phyloP scores from a whole-genome alignment of 768 basidiomycete genomes.

The Termitomyces sp. region DNA sequence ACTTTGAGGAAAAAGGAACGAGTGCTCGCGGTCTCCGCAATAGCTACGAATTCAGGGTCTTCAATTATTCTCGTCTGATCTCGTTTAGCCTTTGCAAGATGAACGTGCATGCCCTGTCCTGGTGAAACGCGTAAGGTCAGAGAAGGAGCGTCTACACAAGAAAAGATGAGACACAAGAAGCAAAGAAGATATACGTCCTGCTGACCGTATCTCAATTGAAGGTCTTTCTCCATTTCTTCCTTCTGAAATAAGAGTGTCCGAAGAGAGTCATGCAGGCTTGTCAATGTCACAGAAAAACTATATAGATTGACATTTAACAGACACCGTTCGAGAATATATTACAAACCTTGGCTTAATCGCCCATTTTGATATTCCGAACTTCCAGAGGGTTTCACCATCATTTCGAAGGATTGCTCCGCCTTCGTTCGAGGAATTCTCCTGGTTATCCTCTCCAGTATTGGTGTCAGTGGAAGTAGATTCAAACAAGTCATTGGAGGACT shows the following conservation, averaged over 20 bases:
- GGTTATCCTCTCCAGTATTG: background rate
- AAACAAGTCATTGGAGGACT: constrained; percentile 9
- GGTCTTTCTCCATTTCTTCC: constrained; percentile 45
- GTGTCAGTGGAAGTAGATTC: background rate
- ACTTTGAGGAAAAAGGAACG: constrained; percentile 67
- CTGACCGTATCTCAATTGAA: constrained; percentile 55
- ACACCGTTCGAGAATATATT: background rate
- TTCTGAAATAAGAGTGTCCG: constrained; percentile 38
- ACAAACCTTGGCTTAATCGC: constrained; percentile 62
- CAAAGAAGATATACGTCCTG: background rate
- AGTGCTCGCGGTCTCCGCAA: constrained; percentile 63
- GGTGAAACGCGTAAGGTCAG: constrained; percentile 66
- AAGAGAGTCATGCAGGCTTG: constrained; percentile 43
- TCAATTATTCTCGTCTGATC: constrained; percentile 46
- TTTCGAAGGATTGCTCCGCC: background rate
- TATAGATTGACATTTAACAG: background rate
- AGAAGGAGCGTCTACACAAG: constrained; percentile 56
- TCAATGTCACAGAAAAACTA: constrained; percentile 59
- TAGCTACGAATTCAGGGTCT: constrained; percentile 46
- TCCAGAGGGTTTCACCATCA: constrained; percentile 12
- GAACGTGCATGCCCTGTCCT: constrained; percentile 71
- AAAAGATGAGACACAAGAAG: background rate
- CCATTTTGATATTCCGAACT: constrained; percentile 40
- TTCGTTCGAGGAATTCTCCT: background rate
- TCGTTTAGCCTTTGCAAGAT: constrained; percentile 59